Percentiles rank a stretch among this genome's conserved stretches.
Evolutionary conservation across 768 basidiomycete species (phyloP).

Genomic region (Hemileccinum impolitum): DNA sequence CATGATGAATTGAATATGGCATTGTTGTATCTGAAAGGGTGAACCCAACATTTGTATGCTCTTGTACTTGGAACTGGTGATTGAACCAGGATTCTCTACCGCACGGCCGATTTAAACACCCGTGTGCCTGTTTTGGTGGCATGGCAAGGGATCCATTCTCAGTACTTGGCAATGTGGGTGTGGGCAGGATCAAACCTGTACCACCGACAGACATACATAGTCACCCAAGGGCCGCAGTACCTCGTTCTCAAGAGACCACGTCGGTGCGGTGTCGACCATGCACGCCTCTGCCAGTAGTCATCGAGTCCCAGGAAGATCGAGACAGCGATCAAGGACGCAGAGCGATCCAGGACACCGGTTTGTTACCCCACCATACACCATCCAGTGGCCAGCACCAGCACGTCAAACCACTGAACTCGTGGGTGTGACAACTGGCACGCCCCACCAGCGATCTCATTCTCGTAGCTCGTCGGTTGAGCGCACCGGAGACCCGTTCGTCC

Average conservation of each 20-base stretch:
- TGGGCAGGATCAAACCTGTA: neutral
- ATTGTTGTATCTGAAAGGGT: no score
- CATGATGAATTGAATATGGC: no score
- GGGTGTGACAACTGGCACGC: neutral
- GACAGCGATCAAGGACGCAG: conserved; percentile 11
- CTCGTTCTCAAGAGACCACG: neutral
- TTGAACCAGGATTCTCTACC: no score
- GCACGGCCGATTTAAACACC: neutral
- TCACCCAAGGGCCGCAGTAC: neutral
- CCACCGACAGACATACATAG: neutral
- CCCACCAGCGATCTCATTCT: conserved; percentile 10
- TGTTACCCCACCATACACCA: conserved; percentile 21
- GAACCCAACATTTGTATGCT: neutral
- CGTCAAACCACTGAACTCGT: conserved; percentile 21
- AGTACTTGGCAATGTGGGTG: neutral
- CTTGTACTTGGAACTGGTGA: neutral
- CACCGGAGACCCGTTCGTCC: conserved; percentile 11
- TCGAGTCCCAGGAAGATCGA: conserved; percentile 11
- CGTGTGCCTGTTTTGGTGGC: neutral
- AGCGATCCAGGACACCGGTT: conserved; percentile 25
- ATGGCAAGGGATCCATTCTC: neutral
- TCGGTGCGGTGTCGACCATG: conserved; percentile 9
- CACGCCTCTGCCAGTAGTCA: conserved; percentile 6
- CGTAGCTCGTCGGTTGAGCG: conserved; percentile 24
- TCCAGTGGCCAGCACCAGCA: conserved; percentile 24